These are phyloP conservation scores for Leccinum griseonigrum DNA, from an alignment of 1,284 basidiomycete genomes.

Conservation along the genomic window DNA sequence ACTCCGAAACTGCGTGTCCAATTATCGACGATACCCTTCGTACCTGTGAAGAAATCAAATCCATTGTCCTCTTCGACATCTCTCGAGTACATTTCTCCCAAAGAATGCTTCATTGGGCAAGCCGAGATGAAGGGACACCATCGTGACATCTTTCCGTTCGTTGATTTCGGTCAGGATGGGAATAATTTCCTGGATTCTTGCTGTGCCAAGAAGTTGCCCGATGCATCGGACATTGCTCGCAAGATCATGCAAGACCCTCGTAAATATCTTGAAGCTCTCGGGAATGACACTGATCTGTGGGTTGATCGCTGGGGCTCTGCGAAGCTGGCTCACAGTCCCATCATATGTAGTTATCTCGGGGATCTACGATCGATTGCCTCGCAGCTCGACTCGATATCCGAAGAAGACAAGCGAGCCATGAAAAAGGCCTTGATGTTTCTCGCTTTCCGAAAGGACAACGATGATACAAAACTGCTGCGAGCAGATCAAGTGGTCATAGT, in stretches of 20 bases:
- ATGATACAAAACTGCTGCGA: constrained; percentile 2
- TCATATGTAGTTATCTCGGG: constrained; percentile 17
- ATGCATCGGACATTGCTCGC: constrained; percentile 19
- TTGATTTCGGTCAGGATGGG: constrained; percentile 21
- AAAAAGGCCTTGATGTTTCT: constrained; percentile 21
- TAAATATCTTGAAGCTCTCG: constrained; percentile 13
- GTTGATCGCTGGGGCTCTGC: neutral
- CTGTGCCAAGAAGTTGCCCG: constrained; percentile 21
- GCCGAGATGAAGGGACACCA: constrained; percentile 13
- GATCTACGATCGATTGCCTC: constrained; percentile 24
- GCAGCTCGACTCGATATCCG: constrained; percentile 13
- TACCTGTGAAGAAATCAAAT: constrained; percentile 7
- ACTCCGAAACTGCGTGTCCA: constrained; percentile 1
- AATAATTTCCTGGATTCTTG: constrained; percentile 24
- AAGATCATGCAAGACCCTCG: constrained; percentile 20
- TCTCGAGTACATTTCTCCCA: constrained; percentile 11
- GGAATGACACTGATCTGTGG: constrained; percentile 3
- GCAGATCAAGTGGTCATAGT: constrained; percentile 22
- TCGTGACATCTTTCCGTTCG: constrained; percentile 18
- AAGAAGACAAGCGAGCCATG: constrained; percentile 15
- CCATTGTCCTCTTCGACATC: neutral
- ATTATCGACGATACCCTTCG: constrained; percentile 13
- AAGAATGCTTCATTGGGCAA: constrained; percentile 23
- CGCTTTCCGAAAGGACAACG: constrained; percentile 4
- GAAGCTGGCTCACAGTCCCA: constrained; percentile 7